A percentile compares a stretch with the other conserved stretches of the same genome.
Conservation (phyloP, 2,329 filamentous ascomycete genomes). For the Juglanconis sp. region DNA sequence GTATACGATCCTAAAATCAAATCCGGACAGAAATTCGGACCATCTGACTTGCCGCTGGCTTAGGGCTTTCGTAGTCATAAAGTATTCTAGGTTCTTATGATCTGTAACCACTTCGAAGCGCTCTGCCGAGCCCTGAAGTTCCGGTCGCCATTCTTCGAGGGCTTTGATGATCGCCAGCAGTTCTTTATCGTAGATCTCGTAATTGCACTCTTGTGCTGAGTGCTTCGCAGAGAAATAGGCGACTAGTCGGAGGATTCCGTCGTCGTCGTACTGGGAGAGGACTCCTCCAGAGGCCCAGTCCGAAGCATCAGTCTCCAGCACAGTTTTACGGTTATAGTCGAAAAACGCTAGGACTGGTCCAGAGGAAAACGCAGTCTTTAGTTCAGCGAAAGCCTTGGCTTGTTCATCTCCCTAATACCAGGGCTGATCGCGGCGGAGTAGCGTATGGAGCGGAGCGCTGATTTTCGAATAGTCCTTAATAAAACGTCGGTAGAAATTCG, state of each 20-base stretch:
- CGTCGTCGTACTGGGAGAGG: conserved; percentile 17
- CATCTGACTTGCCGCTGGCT: conserved; percentile 25
- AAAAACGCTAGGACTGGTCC: too few species aligned
- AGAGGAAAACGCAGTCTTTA: too few species aligned
- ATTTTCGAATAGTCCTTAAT: neutral
- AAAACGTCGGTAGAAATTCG: neutral
- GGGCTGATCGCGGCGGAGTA: neutral
- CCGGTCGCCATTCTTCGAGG: conserved; percentile 25
- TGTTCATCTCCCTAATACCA: neutral
- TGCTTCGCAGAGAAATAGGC: conserved; percentile 20
- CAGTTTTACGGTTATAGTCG: too few species aligned
- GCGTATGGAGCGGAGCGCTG: neutral
- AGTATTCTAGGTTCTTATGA: conserved; percentile 28
- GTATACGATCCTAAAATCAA: conserved; percentile 26
- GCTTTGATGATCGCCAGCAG: conserved; percentile 23
- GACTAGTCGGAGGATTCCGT: conserved; percentile 10
- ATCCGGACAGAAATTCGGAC: conserved; percentile 22
- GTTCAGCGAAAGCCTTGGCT: neutral
- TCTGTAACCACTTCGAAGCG: conserved; percentile 19
- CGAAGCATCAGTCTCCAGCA: conserved; percentile 24
- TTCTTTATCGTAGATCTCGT: conserved; percentile 26
- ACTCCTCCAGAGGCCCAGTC: conserved; percentile 18
- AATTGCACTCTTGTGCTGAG: conserved; percentile 22
- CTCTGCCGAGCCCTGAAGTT: conserved; percentile 20
- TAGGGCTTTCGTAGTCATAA: conserved; percentile 25